Conservation (phyloP, 306 rosid genomes). For the Benincasa hispida region DNA sequence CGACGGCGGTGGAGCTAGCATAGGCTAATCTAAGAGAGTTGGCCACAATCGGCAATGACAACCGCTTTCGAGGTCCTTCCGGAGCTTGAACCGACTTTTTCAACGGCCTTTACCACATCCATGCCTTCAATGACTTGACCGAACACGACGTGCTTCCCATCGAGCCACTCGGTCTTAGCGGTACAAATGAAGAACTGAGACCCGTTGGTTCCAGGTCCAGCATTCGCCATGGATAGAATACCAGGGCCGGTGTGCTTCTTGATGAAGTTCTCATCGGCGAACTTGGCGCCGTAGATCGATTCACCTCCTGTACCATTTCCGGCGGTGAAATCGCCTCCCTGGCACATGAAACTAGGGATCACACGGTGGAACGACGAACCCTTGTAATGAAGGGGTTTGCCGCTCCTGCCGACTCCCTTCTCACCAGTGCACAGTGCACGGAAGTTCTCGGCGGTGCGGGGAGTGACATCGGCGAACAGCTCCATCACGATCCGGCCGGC, state of each 20-base stretch:
- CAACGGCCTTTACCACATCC: slow-evolving; percentile 46
- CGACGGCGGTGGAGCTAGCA: background rate
- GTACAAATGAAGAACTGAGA: slow-evolving; percentile 96
- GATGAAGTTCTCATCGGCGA: slow-evolving; percentile 79
- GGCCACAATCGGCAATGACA: slow-evolving; percentile 60
- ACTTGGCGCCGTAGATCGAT: slow-evolving; percentile 84
- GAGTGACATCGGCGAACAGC: slow-evolving; percentile 67
- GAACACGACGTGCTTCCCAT: slow-evolving; percentile 88
- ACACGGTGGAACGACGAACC: slow-evolving; percentile 86
- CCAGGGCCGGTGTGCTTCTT: slow-evolving; percentile 93
- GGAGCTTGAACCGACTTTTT: slow-evolving; percentile 60
- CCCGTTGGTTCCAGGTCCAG: slow-evolving; percentile 83
- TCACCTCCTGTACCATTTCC: slow-evolving; percentile 94
- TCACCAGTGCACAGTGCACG: slow-evolving; percentile 97
- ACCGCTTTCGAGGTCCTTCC: slow-evolving; percentile 59
- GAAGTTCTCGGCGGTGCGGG: slow-evolving; percentile 81
- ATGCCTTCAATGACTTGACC: slow-evolving; percentile 65
- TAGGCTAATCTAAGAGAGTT: slow-evolving; percentile 37
- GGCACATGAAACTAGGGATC: slow-evolving; percentile 88
- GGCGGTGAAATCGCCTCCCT: slow-evolving; percentile 91
- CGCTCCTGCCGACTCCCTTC: slow-evolving; percentile 64
- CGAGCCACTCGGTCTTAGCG: slow-evolving; percentile 75
- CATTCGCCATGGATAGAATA: slow-evolving; percentile 74
- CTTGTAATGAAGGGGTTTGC: slow-evolving; percentile 80
- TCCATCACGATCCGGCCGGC: slow-evolving; percentile 72